Conservation (phyloP, 495 filamentous ascomycete species). For the Cenococcum geophilum region DNA sequence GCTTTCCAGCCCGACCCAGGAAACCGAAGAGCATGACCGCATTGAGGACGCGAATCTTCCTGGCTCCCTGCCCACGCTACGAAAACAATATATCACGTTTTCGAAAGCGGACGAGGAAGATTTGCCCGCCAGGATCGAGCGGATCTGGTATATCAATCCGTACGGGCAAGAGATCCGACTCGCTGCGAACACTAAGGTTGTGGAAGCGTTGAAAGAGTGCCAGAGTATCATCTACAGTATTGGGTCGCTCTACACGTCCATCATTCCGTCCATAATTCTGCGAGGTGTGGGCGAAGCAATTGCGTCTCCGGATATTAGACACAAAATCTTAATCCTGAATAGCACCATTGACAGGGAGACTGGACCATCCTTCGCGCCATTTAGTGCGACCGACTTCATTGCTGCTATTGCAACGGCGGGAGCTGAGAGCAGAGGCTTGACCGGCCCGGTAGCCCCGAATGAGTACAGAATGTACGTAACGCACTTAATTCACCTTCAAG, state of each 20-base stretch:
- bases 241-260: constrained; percentile 68
- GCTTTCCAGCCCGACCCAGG: constrained; percentile 13
- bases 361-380: constrained; percentile 53
- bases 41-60: constrained; percentile 87
- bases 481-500: constrained; percentile 77
- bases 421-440: constrained; percentile 43
- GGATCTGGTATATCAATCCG: constrained; percentile 96
- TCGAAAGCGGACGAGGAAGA: constrained; percentile 66
- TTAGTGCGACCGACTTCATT: constrained; percentile 71
- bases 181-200: constrained; percentile 68
- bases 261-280: constrained; percentile 70
- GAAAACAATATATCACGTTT: constrained; percentile 72
- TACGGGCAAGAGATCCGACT: constrained; percentile 88
- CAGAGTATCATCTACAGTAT: constrained; percentile 81
- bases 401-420: constrained; percentile 66
- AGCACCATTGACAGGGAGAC: constrained; percentile 80
- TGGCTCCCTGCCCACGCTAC: constrained; percentile 70
- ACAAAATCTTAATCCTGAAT: constrained; percentile 85
- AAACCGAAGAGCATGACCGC: constrained; percentile 37
- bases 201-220: constrained; percentile 56
- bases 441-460: constrained; percentile 13
- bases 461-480: constrained; percentile 60
- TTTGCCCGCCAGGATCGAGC: constrained; percentile 66
- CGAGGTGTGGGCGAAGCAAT: constrained; percentile 54
- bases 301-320: constrained; percentile 43